Conservation (phyloP, 805 yeast species). For the Yamadazyma scolyti region DNA sequence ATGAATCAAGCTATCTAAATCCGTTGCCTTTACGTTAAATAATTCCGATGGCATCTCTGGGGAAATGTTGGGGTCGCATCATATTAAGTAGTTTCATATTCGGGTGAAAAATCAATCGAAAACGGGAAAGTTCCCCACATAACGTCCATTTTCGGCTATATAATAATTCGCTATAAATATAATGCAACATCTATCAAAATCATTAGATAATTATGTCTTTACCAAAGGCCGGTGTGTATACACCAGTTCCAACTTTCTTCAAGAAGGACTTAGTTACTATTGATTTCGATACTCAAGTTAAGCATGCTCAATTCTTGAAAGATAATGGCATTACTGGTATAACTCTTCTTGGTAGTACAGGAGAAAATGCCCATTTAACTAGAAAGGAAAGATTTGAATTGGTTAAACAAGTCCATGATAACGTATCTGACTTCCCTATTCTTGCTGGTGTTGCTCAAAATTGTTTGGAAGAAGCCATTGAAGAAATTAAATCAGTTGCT, state of each 20-base stretch:
- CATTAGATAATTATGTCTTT: too few relatives aligned
- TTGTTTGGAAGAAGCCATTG: conserved; percentile 42
- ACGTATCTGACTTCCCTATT: conserved; percentile 38
- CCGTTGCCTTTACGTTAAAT: conserved; percentile 11
- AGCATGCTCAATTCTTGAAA: conserved; percentile 41
- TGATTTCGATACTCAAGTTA: conserved; percentile 42
- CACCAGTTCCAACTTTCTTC: conserved; percentile 55
- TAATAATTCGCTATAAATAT: too few relatives aligned
- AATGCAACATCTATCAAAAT: too few relatives aligned
- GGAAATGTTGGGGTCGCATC: too few relatives aligned
- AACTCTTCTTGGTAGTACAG: conserved; percentile 52
- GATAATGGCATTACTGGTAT: conserved; percentile 46
- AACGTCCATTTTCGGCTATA: too few relatives aligned
- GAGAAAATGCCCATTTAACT: conserved; percentile 51
- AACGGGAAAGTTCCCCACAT: too few relatives aligned
- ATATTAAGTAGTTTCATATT: too few relatives aligned
- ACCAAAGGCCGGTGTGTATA: conserved; percentile 37
- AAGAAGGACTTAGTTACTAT: conserved; percentile 35
- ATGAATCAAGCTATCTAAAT: conserved; percentile 13
- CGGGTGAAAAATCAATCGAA: too few relatives aligned
- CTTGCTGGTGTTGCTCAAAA: conserved; percentile 50
- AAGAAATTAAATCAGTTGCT: conserved; percentile 31
- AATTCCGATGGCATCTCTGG: conserved; percentile 17
- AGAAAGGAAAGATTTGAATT: conserved; percentile 39
- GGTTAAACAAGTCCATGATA: conserved; percentile 28